Base-by-base conservation (phyloP, 768 basidiomycete genomes). In the Grammothele lineata region DNA sequence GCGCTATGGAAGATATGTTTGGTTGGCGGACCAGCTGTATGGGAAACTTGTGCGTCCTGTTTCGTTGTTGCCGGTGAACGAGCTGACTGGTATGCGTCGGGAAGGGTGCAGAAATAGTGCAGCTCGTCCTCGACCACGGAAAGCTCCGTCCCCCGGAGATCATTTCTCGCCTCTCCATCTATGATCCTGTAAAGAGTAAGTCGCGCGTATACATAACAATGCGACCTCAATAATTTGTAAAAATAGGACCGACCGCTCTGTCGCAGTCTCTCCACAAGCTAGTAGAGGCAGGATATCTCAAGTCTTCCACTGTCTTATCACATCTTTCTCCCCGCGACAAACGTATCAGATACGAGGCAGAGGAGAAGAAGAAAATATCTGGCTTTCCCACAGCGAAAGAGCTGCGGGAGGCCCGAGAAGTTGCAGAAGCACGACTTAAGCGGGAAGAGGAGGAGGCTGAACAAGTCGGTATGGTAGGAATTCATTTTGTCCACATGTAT, bases 371-470 rank as follows among this genome's bases (percentile, higher is more conserved):
- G 4, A 87, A 83, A 65, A 81, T 89, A 1, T 52, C 69, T 2
- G 86, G 87, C 1, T 86, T 92, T 56, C 87, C 89, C 1, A 86
- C 87, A 4, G 80, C 89, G 3, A 92, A 83, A 62, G 82, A 92
- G 56, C 69, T 93, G 7, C 75, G 83, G 14, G 71, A 87, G 56
- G 81, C 83, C 18, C 89, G 82, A 58, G 80, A 83, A 58, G 63
- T 72, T 17, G 90, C 86, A 0, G 70, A 71, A 30, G 75, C 76
- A 42, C 74, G 85, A 43, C 58, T 89, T 18, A 80, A 75, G 57
- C 67, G 79, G 40, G 83, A 91, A 55, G 83, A 87, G 54, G 81
- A 81, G 49, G 87, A 85, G 41, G 81, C 80, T 4, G 85, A 86
- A 59, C 80, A 78, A 49, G 73, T 82, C 46, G 87, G 85, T 40